Percentiles rank a stretch among this genome's conserved stretches.
These are phyloP conservation scores for Salix purpurea DNA, from an alignment of 345 rosid genomes.

Conservation along the genomic window DNA sequence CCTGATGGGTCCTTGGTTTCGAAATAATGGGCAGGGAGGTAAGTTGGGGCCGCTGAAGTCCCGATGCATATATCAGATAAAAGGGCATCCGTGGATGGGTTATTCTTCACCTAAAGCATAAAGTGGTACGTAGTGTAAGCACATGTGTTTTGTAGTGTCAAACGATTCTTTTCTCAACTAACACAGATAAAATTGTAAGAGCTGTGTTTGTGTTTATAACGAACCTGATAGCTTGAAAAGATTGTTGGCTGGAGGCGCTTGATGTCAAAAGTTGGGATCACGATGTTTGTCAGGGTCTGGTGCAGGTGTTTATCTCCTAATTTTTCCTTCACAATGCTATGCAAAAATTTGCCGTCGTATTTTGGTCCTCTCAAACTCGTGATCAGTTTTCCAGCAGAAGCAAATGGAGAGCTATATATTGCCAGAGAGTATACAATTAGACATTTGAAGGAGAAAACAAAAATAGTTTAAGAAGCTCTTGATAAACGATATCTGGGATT, in stretches of 20 bases:
- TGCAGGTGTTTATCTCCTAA: slow-evolving; percentile 44
- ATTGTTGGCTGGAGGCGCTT: slow-evolving; percentile 59
- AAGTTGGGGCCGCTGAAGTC: slow-evolving; percentile 73
- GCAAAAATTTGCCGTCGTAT: slow-evolving; percentile 57
- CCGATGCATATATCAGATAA: slow-evolving; percentile 56
- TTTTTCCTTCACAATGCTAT: slow-evolving; percentile 32
- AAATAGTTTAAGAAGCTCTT: neutral
- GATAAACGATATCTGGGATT: no score
- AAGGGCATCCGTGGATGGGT: slow-evolving; percentile 38
- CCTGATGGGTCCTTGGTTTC: slow-evolving; percentile 34
- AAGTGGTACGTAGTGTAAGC: neutral
- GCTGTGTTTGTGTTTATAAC: neutral
- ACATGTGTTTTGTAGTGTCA: no score
- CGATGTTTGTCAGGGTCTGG: slow-evolving; percentile 64
- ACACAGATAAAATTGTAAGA: no score
- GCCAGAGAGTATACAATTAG: neutral
- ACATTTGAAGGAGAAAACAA: neutral
- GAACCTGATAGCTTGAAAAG: slow-evolving; percentile 55
- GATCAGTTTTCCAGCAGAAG: slow-evolving; percentile 28
- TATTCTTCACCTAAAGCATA: slow-evolving; percentile 27
- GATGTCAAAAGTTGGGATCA: slow-evolving; percentile 76
- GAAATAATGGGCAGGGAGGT: slow-evolving; percentile 48
- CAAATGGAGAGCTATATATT: slow-evolving; percentile 13
- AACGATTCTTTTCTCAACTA: no score
- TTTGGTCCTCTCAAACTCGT: slow-evolving; percentile 58